Conservation (phyloP, 495 filamentous ascomycete species). For the Penicillium lagena region DNA sequence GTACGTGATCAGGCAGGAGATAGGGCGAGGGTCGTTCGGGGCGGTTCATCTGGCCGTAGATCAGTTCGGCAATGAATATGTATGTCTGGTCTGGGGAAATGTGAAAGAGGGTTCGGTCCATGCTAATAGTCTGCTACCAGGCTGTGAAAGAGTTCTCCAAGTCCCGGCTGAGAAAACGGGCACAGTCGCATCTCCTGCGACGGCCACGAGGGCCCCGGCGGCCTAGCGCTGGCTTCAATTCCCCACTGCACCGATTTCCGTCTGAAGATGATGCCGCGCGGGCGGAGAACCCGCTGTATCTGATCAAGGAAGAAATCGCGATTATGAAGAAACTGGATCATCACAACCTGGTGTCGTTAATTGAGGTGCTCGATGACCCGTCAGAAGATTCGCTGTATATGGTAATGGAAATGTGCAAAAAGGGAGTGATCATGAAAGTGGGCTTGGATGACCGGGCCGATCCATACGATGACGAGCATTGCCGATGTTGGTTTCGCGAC, state of each 20-base stretch:
- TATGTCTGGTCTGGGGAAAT: slow-evolving; percentile 35
- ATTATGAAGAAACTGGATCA: slow-evolving; percentile 99
- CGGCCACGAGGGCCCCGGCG: slow-evolving; percentile 50
- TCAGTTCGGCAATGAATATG: slow-evolving; percentile 89
- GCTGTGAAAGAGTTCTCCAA: slow-evolving; percentile 99
- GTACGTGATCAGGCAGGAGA: slow-evolving; percentile 91
- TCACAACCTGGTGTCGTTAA: slow-evolving; percentile 81
- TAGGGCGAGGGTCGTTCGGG: slow-evolving; percentile 90
- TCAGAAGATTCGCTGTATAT: slow-evolving; percentile 95
- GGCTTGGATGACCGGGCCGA: slow-evolving; percentile 75
- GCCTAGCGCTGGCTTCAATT: slow-evolving; percentile 56
- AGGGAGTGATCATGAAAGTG: slow-evolving; percentile 96
- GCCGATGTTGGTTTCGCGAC: slow-evolving; percentile 90
- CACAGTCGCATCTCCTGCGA: slow-evolving; percentile 85
- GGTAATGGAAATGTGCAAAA: slow-evolving; percentile 98
- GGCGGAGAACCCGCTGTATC: slow-evolving; percentile 70
- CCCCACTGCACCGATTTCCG: slow-evolving; percentile 50
- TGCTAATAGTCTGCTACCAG: slow-evolving; percentile 31
- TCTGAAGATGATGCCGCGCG: slow-evolving; percentile 46
- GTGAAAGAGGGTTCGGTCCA: neutral
- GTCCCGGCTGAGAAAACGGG: slow-evolving; percentile 80
- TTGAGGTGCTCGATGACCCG: slow-evolving; percentile 93
- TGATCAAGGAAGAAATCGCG: slow-evolving; percentile 95
- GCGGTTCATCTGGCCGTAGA: slow-evolving; percentile 89
- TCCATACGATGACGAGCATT: slow-evolving; percentile 78